Conservation (phyloP, 2,329 filamentous ascomycete genomes). For the Penicillium sp. region DNA sequence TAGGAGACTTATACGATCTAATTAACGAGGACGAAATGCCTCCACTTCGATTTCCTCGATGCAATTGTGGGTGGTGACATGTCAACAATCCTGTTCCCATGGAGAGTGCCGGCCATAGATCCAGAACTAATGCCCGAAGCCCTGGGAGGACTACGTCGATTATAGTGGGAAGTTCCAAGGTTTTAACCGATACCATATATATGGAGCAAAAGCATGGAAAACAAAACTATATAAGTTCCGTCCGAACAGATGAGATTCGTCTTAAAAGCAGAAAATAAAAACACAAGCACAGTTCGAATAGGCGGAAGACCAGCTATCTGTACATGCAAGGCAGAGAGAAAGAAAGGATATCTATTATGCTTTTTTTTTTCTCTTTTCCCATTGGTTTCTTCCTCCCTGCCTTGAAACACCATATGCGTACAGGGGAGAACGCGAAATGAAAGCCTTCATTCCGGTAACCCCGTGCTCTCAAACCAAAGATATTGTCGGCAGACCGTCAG, state of each 20-base stretch:
- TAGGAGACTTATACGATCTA: too few species aligned
- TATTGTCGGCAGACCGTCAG: constrained; percentile 22
- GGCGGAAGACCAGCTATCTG: constrained; percentile 43
- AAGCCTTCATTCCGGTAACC: constrained; percentile 9
- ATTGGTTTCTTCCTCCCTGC: constrained; percentile 17
- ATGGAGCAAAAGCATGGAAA: background rate
- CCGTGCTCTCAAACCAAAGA: constrained; percentile 23
- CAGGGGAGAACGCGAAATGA: constrained; percentile 15
- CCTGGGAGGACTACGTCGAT: background rate
- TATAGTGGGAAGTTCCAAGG: background rate
- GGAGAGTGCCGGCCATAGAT: background rate
- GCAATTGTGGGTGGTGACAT: too few species aligned
- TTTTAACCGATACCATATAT: background rate
- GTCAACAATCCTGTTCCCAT: too few species aligned
- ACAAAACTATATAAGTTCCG: background rate
- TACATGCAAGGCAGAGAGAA: constrained; percentile 38
- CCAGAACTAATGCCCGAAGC: background rate
- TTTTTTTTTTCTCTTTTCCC: constrained; percentile 17
- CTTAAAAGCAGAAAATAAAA: constrained; percentile 29
- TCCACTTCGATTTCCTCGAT: too few species aligned
- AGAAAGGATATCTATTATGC: constrained; percentile 24
- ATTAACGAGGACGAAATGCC: too few species aligned
- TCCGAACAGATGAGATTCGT: constrained; percentile 33
- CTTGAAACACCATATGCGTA: constrained; percentile 29
- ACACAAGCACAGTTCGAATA: constrained; percentile 39